These are phyloP conservation scores for Ophiocytium majus DNA, from an alignment of 352 stramenopile genomes.

Conservation along the genomic window DNA sequence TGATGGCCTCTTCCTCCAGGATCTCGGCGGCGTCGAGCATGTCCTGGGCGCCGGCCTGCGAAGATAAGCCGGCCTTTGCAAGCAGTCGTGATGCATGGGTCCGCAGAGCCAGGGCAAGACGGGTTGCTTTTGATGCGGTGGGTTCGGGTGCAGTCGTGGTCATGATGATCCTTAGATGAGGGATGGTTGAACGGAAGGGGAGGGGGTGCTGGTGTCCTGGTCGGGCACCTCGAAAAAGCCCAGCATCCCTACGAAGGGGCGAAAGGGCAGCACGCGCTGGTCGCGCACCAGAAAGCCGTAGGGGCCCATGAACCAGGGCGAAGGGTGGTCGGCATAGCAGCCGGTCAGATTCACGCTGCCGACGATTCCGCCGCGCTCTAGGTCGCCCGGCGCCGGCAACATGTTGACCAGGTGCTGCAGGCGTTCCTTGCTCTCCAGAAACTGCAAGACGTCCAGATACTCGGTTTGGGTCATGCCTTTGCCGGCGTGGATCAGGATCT, in stretches of 20 bases:
- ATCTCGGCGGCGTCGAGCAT: no score
- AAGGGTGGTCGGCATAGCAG: not conserved
- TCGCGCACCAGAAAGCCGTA: not conserved
- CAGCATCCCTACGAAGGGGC: not conserved
- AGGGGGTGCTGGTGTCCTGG: not conserved
- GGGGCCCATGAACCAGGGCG: not conserved
- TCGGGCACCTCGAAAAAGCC: not conserved
- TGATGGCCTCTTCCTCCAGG: no score
- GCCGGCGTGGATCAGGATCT: not conserved
- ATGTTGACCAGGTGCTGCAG: not conserved
- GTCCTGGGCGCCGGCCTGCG: no score
- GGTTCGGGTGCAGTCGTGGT: no score
- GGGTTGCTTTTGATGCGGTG: no score
- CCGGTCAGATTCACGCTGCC: not conserved
- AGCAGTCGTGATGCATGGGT: no score
- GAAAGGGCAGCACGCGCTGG: not conserved
- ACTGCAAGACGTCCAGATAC: no score
- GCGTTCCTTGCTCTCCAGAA: not conserved
- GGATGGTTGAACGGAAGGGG: no score
- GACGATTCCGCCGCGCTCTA: not conserved
- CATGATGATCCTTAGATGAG: no score
- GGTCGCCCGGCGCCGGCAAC: not conserved
- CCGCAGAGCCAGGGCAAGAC: no score
- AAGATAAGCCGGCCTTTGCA: no score
- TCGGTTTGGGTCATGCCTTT: not conserved